Evolutionary conservation across 768 basidiomycete genomes (phyloP).

Genomic region (Auriscalpium microsporum): DNA sequence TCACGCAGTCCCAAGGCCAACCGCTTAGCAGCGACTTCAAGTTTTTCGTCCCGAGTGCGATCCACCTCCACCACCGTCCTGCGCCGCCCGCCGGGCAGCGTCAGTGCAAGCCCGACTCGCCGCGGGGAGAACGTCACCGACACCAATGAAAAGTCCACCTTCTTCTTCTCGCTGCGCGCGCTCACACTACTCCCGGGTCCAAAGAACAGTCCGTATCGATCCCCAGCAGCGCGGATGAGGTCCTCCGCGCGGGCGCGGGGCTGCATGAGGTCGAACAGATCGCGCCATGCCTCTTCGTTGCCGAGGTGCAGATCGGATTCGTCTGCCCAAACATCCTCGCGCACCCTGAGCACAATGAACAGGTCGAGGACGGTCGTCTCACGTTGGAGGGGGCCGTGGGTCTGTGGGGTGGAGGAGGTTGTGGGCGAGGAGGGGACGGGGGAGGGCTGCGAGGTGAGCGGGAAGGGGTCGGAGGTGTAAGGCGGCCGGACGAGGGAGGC

Average conservation of each 20-base stretch:
- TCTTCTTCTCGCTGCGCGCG: conserved; percentile 1
- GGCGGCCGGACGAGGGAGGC: conserved; percentile 50
- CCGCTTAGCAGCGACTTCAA: conserved; percentile 16
- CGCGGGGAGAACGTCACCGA: conserved; percentile 13
- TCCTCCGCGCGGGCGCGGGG: conserved; percentile 73
- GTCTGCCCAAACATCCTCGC: conserved; percentile 71
- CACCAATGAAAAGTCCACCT: conserved; percentile 10
- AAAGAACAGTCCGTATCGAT: conserved; percentile 28
- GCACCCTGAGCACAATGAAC: conserved; percentile 73
- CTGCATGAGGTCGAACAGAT: conserved; percentile 70
- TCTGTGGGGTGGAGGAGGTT: conserved; percentile 22
- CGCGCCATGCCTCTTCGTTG: conserved; percentile 67
- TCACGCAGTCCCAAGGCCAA: conserved; percentile 8
- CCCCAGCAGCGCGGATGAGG: conserved; percentile 42
- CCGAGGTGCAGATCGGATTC: conserved; percentile 69
- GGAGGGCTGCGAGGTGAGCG: conserved; percentile 28
- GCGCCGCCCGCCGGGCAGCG: background rate
- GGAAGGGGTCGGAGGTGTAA: conserved; percentile 77
- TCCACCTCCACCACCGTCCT: conserved; percentile 12
- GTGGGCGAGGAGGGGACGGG: conserved; percentile 12
- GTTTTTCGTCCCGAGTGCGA: conserved; percentile 14
- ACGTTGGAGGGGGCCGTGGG: conserved; percentile 47
- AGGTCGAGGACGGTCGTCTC: conserved; percentile 70
- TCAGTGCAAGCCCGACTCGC: conserved; percentile 8
- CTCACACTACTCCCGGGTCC: conserved; percentile 1